Evolutionary conservation across 352 stramenopile species (phyloP), one percentile per base, ranked within the genome.

Genomic region (Pythium aristosporum): DNA sequence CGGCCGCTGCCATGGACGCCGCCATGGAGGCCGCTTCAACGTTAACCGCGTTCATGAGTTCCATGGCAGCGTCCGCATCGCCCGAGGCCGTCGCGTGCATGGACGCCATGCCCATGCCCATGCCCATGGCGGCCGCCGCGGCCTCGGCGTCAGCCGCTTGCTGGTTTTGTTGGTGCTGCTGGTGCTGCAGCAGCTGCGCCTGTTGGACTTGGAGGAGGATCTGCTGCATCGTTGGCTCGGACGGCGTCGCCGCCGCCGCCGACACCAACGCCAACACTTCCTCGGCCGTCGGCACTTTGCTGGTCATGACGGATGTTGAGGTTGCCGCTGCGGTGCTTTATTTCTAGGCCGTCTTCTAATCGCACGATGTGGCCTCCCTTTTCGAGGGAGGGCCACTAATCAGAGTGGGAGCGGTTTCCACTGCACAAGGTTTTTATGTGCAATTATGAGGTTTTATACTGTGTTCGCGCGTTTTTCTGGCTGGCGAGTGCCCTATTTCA

Each of bases 241-340:
- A 50, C 20, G 61, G 34, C 20, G 61, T 58, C 42, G 61, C 44
- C 10, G 44, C 58, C 53, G 76, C 76, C 60, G 74, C 56, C 43
- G 56, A 69, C 51, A 85, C 77, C 21, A 90, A 79, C 58, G 75
- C 79, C 47, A 88, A 58, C 67, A 87, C 77, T 34, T 88, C 77
- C 47, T 87, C 77, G 18, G 78, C 57, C 23, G 76, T 76, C 51
- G 76, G 74, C 39, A 71, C 71, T 72, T 87, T 90, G 63, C 70
- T 71, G 48, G 68, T 62, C 63, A 74, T 73, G 36, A 39, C 34
- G 34, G 11, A 51, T 46, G 44, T 63, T 73, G 62, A 61, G 57
- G 57, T 51, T 61, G 51, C 48, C 23, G 25, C n/a, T 50, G 37
- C 43, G n/a, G 20, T 55, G 37, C 43, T 60, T 73, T 76, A 63